phyloP scores from a whole-genome alignment of 2,329 filamentous ascomycete genomes.

The Endothia cerciana region DNA sequence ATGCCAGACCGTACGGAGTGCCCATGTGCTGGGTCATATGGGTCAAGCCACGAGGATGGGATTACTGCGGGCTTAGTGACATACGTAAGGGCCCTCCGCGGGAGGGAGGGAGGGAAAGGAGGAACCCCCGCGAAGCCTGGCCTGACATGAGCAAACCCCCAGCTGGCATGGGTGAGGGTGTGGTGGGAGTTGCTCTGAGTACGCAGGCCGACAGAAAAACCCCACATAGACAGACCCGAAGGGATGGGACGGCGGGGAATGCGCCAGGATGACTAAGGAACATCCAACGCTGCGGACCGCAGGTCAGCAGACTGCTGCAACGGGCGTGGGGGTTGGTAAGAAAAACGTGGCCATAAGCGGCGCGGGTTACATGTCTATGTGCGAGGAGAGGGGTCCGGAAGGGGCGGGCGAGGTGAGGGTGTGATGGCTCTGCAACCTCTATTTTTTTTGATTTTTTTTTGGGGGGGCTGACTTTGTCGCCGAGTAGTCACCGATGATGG shows the following conservation, averaged over 20 bases:
- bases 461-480: slow-evolving; percentile 27
- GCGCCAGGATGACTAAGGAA: not conserved
- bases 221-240: not conserved
- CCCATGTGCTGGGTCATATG: not conserved
- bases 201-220: not conserved
- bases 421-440: slow-evolving; percentile 11
- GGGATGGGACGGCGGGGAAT: not conserved
- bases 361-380: slow-evolving; percentile 7
- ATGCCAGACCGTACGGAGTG: not conserved
- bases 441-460: not conserved
- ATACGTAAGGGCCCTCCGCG: not conserved
- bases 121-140: not conserved
- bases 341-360: slow-evolving; percentile 25
- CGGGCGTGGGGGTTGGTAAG: slow-evolving; percentile 18
- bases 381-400: slow-evolving; percentile 4
- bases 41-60: not conserved
- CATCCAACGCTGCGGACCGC: slow-evolving; percentile 9
- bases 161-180: too few relatives aligned
- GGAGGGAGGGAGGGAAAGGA: not conserved
- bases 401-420: slow-evolving; percentile 16
- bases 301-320: slow-evolving; percentile 14
- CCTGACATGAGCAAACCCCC: slow-evolving; percentile 1
- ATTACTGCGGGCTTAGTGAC: not conserved
- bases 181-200: not conserved
- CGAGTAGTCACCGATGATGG: slow-evolving; percentile 13